Percentiles rank a stretch among this genome's conserved stretches.
Evolutionary conservation across 1,284 basidiomycete genomes (phyloP).

Genomic region (Cerrena zonata): DNA sequence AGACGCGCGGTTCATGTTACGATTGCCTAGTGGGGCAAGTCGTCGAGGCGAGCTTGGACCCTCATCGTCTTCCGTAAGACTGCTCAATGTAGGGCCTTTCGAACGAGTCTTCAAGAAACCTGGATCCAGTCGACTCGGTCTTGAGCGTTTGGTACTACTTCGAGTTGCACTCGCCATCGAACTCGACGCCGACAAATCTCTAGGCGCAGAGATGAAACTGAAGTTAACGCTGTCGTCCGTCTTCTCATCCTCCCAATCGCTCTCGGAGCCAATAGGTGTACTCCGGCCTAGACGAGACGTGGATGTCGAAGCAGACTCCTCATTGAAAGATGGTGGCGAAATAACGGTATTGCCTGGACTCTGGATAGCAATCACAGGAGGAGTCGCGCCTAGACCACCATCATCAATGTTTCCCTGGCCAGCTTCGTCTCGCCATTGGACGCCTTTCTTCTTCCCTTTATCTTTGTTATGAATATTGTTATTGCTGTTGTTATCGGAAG

Average conservation of each 20-base stretch:
- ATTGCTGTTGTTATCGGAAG: too few relatives aligned
- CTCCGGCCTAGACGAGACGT: conserved; percentile 22
- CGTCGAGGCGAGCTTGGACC: conserved; percentile 30
- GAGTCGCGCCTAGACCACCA: conserved; percentile 36
- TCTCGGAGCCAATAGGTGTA: conserved; percentile 60
- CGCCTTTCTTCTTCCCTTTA: conserved; percentile 65
- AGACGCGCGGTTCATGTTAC: conserved; percentile 48
- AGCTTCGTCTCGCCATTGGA: conserved; percentile 86
- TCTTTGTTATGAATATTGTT: too few relatives aligned
- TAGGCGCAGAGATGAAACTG: conserved; percentile 34
- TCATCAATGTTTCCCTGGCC: conserved; percentile 81
- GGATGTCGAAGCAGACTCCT: conserved; percentile 15
- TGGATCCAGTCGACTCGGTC: conserved; percentile 62
- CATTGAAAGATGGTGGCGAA: conserved; percentile 34
- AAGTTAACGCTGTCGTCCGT: conserved; percentile 66
- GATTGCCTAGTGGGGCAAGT: conserved; percentile 49
- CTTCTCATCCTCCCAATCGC: conserved; percentile 84
- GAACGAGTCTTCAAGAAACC: conserved; percentile 61
- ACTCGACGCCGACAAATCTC: conserved; percentile 22
- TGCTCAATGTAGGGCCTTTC: conserved; percentile 47
- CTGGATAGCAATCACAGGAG: conserved; percentile 20
- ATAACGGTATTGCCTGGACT: conserved; percentile 1
- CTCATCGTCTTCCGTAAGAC: conserved; percentile 69
- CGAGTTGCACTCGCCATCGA: conserved; percentile 21
- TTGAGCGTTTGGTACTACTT: conserved; percentile 36